Base-by-base conservation (phyloP, 2,329 filamentous ascomycete species). In the Rhynchosporium secalis region DNA sequence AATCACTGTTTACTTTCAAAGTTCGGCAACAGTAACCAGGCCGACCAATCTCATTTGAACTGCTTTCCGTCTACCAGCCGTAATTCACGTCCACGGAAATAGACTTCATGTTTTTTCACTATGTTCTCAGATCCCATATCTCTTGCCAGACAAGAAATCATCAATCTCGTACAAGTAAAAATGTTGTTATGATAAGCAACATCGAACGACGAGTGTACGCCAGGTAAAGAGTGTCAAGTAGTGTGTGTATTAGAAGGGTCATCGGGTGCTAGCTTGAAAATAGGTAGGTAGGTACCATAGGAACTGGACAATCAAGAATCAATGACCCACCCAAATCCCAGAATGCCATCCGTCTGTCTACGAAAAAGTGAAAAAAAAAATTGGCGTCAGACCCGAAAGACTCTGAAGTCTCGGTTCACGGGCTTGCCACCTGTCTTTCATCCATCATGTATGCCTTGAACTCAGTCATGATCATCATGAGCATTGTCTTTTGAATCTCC, bases 241-340 rank as follows among this genome's bases (percentile, higher is more conserved):
- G 62, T 20, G 20, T 20, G 20, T 70, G 64, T 68, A 70, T 68
- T 70, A 70, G 60, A 43, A 67, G 52, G 63, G 62, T 63, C 64
- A 51, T 58, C 51, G 61, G 62, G 59, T 60, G 61, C 64, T 68
- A 68, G 56, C 65, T 49, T 62, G 33, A 66, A 67, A 48, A 36
- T 20, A 36, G 33, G 33, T 36, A 36, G 6, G 6, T 36, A 36
- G 46, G 59, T 62, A 58, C 43, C 43, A 20, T 10, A 20, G 20
- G 43, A 43, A 43, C 40, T 43, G 58, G 46, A 67, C 55, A 48
- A 48, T 61, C 57, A 45, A 43, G 55, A 48, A 48, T 61, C 57
- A 45, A 43, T 59, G 57, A 55, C 31, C 61, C 63, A 47, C 45
- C 56, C 58, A 4, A 3, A 5, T 10, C 48, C 38, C 58, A 49